Evolutionary conservation across 768 basidiomycete species (phyloP).

Genomic region (Leccinum fibrillosum): DNA sequence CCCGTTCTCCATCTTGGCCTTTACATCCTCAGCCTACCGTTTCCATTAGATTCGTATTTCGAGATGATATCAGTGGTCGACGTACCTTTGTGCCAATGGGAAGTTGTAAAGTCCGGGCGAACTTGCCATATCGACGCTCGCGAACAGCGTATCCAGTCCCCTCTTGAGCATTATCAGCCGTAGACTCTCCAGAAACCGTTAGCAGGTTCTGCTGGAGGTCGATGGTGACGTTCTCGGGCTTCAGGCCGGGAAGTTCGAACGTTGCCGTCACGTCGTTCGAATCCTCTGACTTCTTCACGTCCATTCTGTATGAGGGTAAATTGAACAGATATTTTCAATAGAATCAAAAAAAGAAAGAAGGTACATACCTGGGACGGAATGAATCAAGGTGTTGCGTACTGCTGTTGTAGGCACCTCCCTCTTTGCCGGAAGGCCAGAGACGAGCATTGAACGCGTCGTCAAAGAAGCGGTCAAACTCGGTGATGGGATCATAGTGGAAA

Average conservation of each 20-base stretch:
- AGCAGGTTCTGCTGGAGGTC: constrained; percentile 44
- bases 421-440: constrained; percentile 9
- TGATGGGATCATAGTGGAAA: constrained; percentile 2
- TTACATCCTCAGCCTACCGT: constrained; percentile 39
- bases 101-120: constrained; percentile 40
- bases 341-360: no score
- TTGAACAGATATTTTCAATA: neutral
- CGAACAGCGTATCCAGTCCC: constrained; percentile 41
- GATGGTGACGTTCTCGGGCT: constrained; percentile 46
- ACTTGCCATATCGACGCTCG: constrained; percentile 44
- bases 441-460: constrained; percentile 5
- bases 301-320: constrained; percentile 30
- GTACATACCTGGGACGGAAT: constrained; percentile 22
- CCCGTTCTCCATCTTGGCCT: constrained; percentile 44
- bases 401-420: neutral
- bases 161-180: constrained; percentile 31
- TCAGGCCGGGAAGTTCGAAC: constrained; percentile 34
- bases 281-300: constrained; percentile 42
- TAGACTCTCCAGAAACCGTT: constrained; percentile 44
- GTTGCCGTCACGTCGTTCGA: constrained; percentile 46
- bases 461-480: constrained; percentile 1
- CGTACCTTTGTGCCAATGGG: constrained; percentile 45
- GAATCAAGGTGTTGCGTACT: neutral
- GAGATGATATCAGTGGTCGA: neutral
- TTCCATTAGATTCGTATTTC: neutral